A percentile compares a stretch with the other conserved stretches of the same genome.
phyloP scores from a whole-genome alignment of 1,284 basidiomycete genomes.

The Ustilago bromivora region DNA sequence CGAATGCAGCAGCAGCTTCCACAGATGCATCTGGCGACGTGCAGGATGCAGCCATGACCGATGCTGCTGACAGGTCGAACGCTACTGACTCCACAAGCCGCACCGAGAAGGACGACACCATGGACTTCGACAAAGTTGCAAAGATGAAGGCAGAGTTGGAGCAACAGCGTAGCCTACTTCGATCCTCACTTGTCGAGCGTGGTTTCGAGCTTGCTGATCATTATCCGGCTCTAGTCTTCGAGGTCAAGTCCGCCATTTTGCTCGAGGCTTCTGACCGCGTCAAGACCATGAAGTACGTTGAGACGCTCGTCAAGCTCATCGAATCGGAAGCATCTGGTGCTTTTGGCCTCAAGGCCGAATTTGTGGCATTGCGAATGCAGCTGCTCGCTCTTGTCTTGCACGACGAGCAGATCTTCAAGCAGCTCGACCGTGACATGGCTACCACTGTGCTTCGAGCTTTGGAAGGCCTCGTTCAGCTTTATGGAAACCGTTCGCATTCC shows the following conservation, averaged over 20 bases:
- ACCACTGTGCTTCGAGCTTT: conserved; percentile 39
- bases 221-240: conserved; percentile 87
- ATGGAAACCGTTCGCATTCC: conserved; percentile 52
- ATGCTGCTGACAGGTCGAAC: conserved; percentile 12
- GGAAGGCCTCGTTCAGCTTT: conserved; percentile 34
- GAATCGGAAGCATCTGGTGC: conserved; percentile 34
- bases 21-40: conserved; percentile 36
- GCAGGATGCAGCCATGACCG: conserved; percentile 42
- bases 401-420: conserved; percentile 77
- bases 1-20: conserved; percentile 22
- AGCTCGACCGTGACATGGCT: conserved; percentile 73
- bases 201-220: conserved; percentile 83
- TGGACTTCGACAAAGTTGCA: conserved; percentile 36
- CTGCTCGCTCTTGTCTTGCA: conserved; percentile 85
- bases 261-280: conserved; percentile 44
- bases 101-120: conserved; percentile 30
- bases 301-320: conserved; percentile 42
- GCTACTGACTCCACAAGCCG: background rate
- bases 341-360: conserved; percentile 38
- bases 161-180: conserved; percentile 72
- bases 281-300: conserved; percentile 29
- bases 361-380: conserved; percentile 81
- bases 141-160: conserved; percentile 45
- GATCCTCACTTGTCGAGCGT: conserved; percentile 45
- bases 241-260: conserved; percentile 73